Base-by-base conservation (phyloP, 768 basidiomycete species). In the Suillus brevipes region DNA sequence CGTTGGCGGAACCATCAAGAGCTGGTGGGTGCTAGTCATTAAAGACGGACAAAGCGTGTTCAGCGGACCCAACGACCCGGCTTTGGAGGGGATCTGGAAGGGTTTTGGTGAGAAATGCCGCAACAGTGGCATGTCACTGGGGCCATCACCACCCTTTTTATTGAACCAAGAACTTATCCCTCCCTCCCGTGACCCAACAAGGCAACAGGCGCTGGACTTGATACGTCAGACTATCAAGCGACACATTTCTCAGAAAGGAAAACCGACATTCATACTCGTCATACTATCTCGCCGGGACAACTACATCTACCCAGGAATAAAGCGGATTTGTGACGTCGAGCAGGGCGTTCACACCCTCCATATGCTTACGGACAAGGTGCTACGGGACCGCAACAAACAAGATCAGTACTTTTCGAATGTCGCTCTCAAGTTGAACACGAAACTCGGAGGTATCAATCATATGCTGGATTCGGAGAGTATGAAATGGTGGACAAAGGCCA, bases 381-480 rank as follows among this genome's bases (percentile, higher is more conserved):
- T 89, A 7, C 77, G 74, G 7, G 82, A 85, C 1, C 70, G 76
- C 16, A 82, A 69, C 60, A 86, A 86, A 67, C 90, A 91, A 69
- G 88, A 90, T 64, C 91, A 93, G 67, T 95, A 94, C 72, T 84
- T 92, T 62, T 90, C 92, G 12, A 94, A 92, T 66, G 85, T 93
- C 42, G 89, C 90, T 0, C 76, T 94, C 63, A 94, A 95, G 70
- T 83, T 92, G 9, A 95, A 95, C 69, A 87, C 87, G 40, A 95
- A 95, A 75, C 85, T 94, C 1, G 91, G 91, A 6, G 93, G 93
- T 0, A 78, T 89, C 25, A 95, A 95, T 68, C 93, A 95, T 74
- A 84, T 85, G 84, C 77, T 93, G 12, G 88, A 89, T 40, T 72
- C 79, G 0, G 69, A 65, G 1, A 83, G 85, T 1, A 85, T 89